Percentiles rank a stretch among this genome's conserved stretches.
phyloP scores from a whole-genome alignment of 176 grass and related monocot species.

The Raddia distichophylla region DNA sequence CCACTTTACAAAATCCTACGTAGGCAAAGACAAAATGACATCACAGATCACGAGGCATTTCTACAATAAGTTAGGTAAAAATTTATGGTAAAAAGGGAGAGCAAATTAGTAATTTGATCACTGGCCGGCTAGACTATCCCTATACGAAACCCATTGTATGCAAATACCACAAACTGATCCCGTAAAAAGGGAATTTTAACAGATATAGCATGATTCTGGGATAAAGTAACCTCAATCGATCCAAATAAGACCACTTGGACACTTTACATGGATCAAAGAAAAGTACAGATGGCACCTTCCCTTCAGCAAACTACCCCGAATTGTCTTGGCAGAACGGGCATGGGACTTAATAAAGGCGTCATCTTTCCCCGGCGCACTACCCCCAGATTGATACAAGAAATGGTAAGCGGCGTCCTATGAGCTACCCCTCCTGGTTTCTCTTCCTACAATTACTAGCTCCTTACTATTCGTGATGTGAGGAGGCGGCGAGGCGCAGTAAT shows the following conservation, averaged over 20 bases:
- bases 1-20: conserved; percentile 13
- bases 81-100: conserved; percentile 7
- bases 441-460: conserved; percentile 25
- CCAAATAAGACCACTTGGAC: conserved; percentile 19
- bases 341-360: neutral
- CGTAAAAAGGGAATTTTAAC: conserved; percentile 13
- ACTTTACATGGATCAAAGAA: conserved; percentile 36
- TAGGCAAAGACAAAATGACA: conserved; percentile 29
- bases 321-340: conserved; percentile 5
- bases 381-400: conserved; percentile 33
- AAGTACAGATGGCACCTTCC: conserved; percentile 26
- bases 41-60: conserved; percentile 3
- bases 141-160: conserved; percentile 11
- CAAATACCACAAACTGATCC: neutral
- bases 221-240: conserved; percentile 9
- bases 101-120: conserved; percentile 23
- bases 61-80: conserved; percentile 5
- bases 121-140: neutral
- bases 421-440: neutral
- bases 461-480: conserved; percentile 32
- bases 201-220: conserved; percentile 16
- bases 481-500: conserved; percentile 45
- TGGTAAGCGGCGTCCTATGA: neutral
- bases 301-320: conserved; percentile 27
- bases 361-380: conserved; percentile 3